These are phyloP conservation scores for Acanthamoeba lenticulata DNA, from an alignment of 208 protist genomes.

Conservation along the genomic window DNA sequence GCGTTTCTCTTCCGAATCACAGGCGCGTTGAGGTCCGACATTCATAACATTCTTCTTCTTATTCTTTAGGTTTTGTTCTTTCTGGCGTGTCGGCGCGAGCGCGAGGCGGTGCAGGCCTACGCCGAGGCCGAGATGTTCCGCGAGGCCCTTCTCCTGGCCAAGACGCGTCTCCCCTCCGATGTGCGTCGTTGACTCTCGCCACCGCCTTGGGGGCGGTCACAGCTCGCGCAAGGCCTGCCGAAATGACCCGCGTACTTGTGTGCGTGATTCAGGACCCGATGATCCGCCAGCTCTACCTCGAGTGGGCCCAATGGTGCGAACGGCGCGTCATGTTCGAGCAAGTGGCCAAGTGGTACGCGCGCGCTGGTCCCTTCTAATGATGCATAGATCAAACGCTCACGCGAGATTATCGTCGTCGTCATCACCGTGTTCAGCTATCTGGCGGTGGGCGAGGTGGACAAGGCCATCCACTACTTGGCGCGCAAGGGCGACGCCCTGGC, in stretches of 20 bases:
- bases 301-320: slow-evolving; percentile 57
- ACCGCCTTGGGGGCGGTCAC: no score
- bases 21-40: no score
- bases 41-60: background rate
- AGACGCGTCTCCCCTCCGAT: background rate
- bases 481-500: slow-evolving; percentile 28
- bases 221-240: no score
- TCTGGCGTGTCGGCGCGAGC: background rate
- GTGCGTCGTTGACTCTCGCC: background rate
- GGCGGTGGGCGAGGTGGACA: background rate
- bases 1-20: no score
- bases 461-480: slow-evolving; percentile 37
- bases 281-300: slow-evolving; percentile 3
- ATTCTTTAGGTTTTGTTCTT: slow-evolving; percentile 21
- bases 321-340: slow-evolving; percentile 31
- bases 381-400: no score
- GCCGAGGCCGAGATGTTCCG: slow-evolving; percentile 29
- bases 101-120: background rate
- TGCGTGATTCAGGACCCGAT: slow-evolving; percentile 50
- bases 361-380: background rate
- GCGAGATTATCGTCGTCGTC: background rate
- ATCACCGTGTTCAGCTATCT: background rate
- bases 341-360: slow-evolving; percentile 32
- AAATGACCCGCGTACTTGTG: no score
- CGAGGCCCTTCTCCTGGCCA: slow-evolving; percentile 46